These are phyloP conservation scores for Raddia guianensis DNA, from an alignment of 176 grass and related monocot species.

Conservation along the genomic window DNA sequence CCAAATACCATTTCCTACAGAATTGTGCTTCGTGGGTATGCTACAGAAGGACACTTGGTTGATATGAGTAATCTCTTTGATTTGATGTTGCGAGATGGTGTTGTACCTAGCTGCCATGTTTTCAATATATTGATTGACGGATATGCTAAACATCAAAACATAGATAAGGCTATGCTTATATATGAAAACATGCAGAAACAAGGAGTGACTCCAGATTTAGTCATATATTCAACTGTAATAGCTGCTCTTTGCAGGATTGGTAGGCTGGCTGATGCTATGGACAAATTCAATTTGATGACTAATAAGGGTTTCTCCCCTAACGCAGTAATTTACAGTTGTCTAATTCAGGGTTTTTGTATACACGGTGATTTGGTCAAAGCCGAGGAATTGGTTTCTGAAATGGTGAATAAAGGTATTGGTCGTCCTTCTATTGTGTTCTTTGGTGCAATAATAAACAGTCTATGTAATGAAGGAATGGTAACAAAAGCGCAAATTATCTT, in stretches of 20 bases:
- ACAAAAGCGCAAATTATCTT: conserved; percentile 8
- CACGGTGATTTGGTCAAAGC: conserved; percentile 42
- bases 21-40: conserved; percentile 8
- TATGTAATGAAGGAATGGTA: conserved; percentile 36
- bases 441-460: conserved; percentile 20
- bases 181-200: conserved; percentile 19
- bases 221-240: conserved; percentile 31
- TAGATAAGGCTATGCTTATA: conserved; percentile 14
- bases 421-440: background rate
- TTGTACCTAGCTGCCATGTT: background rate
- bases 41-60: background rate
- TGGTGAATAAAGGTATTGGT: background rate
- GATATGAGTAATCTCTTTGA: conserved; percentile 2
- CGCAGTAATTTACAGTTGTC: background rate
- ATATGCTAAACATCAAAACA: background rate
- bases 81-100: background rate
- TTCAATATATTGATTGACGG: conserved; percentile 31
- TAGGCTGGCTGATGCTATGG: conserved; percentile 31
- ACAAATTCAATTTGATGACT: conserved; percentile 23
- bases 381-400: conserved; percentile 41
- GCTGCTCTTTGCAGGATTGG: background rate
- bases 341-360: conserved; percentile 34
- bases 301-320: background rate
- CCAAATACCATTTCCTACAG: background rate
- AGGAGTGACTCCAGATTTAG: background rate